These are phyloP conservation scores for Citrullus amarus DNA, from an alignment of 306 rosid species.

Conservation along the genomic window DNA sequence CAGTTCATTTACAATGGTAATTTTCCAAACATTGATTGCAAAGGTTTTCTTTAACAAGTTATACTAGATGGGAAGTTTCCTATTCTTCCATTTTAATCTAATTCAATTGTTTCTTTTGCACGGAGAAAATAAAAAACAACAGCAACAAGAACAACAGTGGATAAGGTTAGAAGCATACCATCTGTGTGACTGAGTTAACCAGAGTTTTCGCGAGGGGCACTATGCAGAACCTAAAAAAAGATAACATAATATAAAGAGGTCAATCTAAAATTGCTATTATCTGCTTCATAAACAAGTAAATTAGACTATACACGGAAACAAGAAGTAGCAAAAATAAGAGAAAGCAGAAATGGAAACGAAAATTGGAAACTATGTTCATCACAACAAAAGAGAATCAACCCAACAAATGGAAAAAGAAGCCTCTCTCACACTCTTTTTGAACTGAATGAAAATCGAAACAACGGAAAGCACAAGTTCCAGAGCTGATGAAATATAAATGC, in stretches of 20 bases:
- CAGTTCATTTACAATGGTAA: neutral
- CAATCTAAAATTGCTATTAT: neutral
- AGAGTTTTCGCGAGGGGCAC: slow-evolving; percentile 54
- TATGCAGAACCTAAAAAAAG: slow-evolving; percentile 55
- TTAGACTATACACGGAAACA: neutral
- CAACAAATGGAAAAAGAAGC: neutral
- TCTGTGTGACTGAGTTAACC: slow-evolving; percentile 38
- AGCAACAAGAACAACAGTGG: neutral
- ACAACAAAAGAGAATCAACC: neutral
- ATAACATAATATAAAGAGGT: neutral
- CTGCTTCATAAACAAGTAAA: neutral
- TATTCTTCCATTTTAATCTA: neutral
- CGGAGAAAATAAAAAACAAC: neutral
- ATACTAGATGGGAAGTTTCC: neutral
- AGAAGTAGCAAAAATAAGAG: neutral
- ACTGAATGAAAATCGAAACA: neutral
- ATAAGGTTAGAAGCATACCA: slow-evolving; percentile 37
- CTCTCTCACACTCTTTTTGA: neutral
- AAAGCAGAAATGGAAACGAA: neutral
- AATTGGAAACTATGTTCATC: neutral
- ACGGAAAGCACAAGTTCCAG: neutral
- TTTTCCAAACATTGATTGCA: neutral
- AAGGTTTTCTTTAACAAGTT: neutral
- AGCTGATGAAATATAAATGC: neutral
- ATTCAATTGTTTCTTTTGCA: neutral